Evolutionary conservation across 768 basidiomycete species (phyloP).

Genomic region (Leccinum uliginosum): DNA sequence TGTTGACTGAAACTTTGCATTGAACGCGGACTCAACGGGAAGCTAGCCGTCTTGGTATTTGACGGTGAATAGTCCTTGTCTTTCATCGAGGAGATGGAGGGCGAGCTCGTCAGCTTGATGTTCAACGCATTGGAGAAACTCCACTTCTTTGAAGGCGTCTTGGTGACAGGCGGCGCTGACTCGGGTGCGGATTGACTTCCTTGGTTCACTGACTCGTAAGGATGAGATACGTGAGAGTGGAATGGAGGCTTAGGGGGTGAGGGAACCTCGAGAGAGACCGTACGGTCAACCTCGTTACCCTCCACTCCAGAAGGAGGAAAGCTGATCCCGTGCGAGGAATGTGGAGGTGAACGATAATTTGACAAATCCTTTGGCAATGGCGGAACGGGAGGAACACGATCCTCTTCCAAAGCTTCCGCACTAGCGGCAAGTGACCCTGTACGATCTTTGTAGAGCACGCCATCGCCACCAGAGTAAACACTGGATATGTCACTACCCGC

Average conservation of each 20-base stretch:
- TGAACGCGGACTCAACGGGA: conserved; percentile 63
- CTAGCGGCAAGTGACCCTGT: conserved; percentile 55
- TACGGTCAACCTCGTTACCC: conserved; percentile 45
- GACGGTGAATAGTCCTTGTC: conserved; percentile 37
- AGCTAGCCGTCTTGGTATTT: conserved; percentile 44
- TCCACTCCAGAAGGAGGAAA: conserved; percentile 46
- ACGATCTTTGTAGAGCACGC: conserved; percentile 60
- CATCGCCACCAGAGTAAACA: conserved; percentile 62
- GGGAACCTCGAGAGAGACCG: conserved; percentile 51
- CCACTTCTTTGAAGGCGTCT: conserved; percentile 95
- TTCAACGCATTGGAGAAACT: conserved; percentile 86
- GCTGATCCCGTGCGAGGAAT: conserved; percentile 49
- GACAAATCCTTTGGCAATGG: conserved; percentile 88
- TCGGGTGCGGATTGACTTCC: conserved; percentile 39
- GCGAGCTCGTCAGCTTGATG: conserved; percentile 64
- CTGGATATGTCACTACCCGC: conserved; percentile 83
- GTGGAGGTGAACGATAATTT: conserved; percentile 67
- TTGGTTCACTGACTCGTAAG: conserved; percentile 37
- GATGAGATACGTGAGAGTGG: conserved; percentile 31
- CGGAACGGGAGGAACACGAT: conserved; percentile 85
- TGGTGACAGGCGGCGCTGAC: conserved; percentile 45
- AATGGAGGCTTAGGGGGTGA: conserved; percentile 20
- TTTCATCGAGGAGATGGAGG: conserved; percentile 52
- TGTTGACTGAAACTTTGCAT: conserved; percentile 61
- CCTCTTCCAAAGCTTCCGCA: conserved; percentile 58